Base-by-base conservation (phyloP, 1,284 basidiomycete genomes). In the Cutaneotrichosporon sp. region DNA sequence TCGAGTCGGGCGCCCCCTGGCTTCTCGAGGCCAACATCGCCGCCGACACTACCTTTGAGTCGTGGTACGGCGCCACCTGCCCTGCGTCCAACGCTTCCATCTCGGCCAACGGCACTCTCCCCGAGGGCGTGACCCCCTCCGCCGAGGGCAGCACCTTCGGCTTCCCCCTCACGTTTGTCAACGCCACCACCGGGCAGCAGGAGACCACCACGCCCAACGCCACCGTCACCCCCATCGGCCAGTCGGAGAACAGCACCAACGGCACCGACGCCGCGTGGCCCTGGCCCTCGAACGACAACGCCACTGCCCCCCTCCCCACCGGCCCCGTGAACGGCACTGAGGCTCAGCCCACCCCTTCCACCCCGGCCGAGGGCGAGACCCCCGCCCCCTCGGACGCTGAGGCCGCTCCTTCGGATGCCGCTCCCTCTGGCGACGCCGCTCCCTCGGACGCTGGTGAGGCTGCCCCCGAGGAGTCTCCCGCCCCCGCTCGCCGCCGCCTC, bases 71-170 rank as follows among this genome's bases (percentile, higher is more conserved):
- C 61, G 27, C 42, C 14, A 72, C 69, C 16, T 76, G 74, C 61
- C 20, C 38, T 20, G 14, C 51, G 7, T 8, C 47, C 42, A 29
- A 22, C 45, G 52, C 20, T 54, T 49, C 14, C 24, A 24, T 42
- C n/a, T 50, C 33, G 42, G 13, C 10, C 24, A 69, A 76, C 69
- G 74, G 72, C 33, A 71, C 75, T 16, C 67, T 79, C 47, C 78
- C 78, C 29, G 42, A 56, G 25, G 71, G 69, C 53, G 64, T 79
- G 52, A 64, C 59, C 27, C 67, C 71, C 42, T 60, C 69, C 18
- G 74, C 77, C 14, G 56, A 60, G 63, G 75, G 78, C 70, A 72
- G 69, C 29, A 70, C 73, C 20, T 69, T 69, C 61, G 57, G 63
- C 34, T 65, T 63, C 69, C 65, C 62, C 58, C 63, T 77, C 60